Evolutionary conservation across 2,329 filamentous ascomycete species (phyloP), one percentile per base, ranked within the genome.

Genomic region (Herpotrichia juniperi): DNA sequence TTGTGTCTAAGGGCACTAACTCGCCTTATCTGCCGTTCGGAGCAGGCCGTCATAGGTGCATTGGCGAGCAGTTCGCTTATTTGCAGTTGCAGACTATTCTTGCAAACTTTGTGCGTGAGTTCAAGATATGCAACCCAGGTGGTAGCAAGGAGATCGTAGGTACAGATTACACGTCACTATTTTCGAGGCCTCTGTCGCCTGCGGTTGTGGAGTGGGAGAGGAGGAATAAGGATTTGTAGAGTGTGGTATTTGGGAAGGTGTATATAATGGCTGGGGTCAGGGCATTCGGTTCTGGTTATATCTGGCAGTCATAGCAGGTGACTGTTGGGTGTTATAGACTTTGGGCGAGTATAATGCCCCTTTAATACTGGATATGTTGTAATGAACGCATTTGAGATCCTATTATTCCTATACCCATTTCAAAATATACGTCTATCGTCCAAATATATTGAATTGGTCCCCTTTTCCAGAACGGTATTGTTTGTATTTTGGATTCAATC

Each of bases 31-130:
- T 97, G 42, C 93, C 93, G 1, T 97, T 97, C 70, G 93, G 93
- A 52, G 93, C 93, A 25, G 93, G 93, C 35, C 83, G 93, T 62
- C 93, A 97, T 77, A 83, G 93, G 61, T 97, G 93, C 77, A 97
- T 97, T 69, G 93, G 93, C 60, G 93, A 97, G 81, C 91, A 96
- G 69, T 97, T 97, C 74, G 93, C 93, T 62, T 96, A 96, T 72
- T 82, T 96, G 51, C 93, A 97, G 78, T 81, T 97, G 57, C 88
- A 93, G 71, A 92, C 91, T 39, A 96, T 97, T 61, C 79, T 88
- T 11, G 91, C 87, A 45, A 87, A 86, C 52, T 78, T 93, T 59
- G 89, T 96, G 34, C 83, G 91, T 44, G 73, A 86, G 47, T 90
- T 96, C 79, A 93, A 91, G 78, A 85, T 96, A 72, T 81, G 82